These are phyloP conservation scores for Rhynchospora pubera DNA, from an alignment of 176 grass and related monocot species.

Conservation along the genomic window DNA sequence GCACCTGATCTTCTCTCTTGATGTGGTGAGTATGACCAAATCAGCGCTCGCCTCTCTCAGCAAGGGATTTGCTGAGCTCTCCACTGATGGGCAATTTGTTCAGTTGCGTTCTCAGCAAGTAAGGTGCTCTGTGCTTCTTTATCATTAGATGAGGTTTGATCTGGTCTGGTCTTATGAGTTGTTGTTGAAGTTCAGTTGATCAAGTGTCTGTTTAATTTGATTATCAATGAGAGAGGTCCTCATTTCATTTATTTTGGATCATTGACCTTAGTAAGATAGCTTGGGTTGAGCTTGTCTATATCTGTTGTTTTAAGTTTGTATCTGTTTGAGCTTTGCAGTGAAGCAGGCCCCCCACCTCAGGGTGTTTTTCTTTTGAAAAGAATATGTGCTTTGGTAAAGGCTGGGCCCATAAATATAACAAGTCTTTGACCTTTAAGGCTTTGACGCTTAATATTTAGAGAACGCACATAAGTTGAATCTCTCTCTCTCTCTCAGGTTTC, in stretches of 20 bases:
- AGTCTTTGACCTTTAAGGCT: neutral
- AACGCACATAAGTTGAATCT: neutral
- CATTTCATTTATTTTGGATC: neutral
- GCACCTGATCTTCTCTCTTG: conserved; percentile 89
- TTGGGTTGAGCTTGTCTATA: neutral
- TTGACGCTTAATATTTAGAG: neutral
- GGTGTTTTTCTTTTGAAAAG: neutral
- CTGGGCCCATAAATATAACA: neutral
- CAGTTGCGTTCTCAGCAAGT: conserved; percentile 92
- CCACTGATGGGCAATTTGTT: conserved; percentile 91
- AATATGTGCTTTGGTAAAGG: neutral
- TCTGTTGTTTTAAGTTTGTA: no score
- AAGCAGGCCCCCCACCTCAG: no score
- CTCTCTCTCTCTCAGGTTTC: conserved; percentile 3
- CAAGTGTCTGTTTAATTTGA: neutral
- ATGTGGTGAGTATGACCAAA: conserved; percentile 95
- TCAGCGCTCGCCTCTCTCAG: conserved; percentile 90
- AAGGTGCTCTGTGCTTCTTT: conserved; percentile 9
- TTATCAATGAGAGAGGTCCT: neutral
- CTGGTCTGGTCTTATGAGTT: neutral
- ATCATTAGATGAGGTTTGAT: neutral
- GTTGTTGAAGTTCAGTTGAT: neutral
- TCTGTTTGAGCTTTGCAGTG: no score
- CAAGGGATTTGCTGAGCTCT: conserved; percentile 98
- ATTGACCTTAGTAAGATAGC: neutral